Percentiles rank a stretch among this genome's conserved stretches.
These are phyloP conservation scores for Phytophthora citrophthora DNA, from an alignment of 352 stramenopile genomes.

Conservation along the genomic window DNA sequence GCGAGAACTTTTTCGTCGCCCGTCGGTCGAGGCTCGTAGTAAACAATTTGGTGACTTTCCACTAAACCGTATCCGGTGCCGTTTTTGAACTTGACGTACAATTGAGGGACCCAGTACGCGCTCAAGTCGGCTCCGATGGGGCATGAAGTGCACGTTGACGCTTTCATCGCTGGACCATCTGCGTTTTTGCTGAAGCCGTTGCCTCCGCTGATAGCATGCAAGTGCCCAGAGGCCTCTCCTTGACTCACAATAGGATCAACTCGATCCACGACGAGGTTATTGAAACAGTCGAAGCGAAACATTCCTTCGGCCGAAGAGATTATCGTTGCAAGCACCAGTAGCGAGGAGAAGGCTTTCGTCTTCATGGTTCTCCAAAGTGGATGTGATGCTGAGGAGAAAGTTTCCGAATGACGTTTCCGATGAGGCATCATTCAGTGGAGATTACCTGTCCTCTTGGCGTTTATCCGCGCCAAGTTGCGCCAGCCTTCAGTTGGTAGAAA, in stretches of 20 bases:
- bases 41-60: conserved; percentile 61
- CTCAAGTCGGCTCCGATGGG: conserved; percentile 53
- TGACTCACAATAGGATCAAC: conserved; percentile 51
- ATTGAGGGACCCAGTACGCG: conserved; percentile 58
- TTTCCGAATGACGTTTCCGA: conserved; percentile 14
- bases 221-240: conserved; percentile 31
- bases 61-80: conserved; percentile 54
- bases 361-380: conserved; percentile 16
- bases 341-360: background rate
- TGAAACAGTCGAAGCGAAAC: conserved; percentile 63
- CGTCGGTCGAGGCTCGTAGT: conserved; percentile 47
- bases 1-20: conserved; percentile 47
- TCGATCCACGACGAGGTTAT: conserved; percentile 60
- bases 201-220: conserved; percentile 54
- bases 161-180: conserved; percentile 43
- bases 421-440: too few relatives aligned
- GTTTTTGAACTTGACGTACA: conserved; percentile 68
- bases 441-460: too few relatives aligned
- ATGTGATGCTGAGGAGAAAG: conserved; percentile 3
- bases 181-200: conserved; percentile 59
- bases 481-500: conserved; percentile 4
- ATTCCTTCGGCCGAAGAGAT: conserved; percentile 21
- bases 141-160: conserved; percentile 58
- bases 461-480: background rate
- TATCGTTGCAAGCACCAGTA: conserved; percentile 3